Evolutionary conservation across 2,329 filamentous ascomycete genomes (phyloP).

Genomic region (Ophiostoma sp.): DNA sequence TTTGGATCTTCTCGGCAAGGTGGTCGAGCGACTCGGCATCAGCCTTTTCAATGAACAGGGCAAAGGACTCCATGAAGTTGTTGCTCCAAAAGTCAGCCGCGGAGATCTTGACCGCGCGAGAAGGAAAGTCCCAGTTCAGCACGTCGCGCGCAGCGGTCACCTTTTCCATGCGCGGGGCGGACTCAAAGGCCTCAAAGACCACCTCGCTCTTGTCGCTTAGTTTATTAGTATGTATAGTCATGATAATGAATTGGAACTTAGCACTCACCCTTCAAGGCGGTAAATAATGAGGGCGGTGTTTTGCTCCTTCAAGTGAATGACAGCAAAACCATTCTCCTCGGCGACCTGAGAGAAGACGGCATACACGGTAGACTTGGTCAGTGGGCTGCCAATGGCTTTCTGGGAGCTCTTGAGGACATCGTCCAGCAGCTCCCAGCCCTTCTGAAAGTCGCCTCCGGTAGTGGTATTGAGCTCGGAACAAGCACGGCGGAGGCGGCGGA

Average conservation of each 20-base stretch:
- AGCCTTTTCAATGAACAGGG: slow-evolving; percentile 52
- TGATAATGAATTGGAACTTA: too few species aligned
- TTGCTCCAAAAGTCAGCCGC: slow-evolving; percentile 30
- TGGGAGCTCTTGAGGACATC: neutral
- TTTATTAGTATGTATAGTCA: neutral
- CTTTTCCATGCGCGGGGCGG: slow-evolving; percentile 46
- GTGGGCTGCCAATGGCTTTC: neutral
- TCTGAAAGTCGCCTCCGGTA: neutral
- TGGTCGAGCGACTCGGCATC: slow-evolving; percentile 41
- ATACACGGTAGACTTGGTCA: neutral
- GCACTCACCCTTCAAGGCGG: slow-evolving; percentile 19
- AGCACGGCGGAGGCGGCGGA: slow-evolving; percentile 16
- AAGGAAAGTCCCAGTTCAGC: slow-evolving; percentile 57
- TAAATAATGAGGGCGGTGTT: slow-evolving; percentile 35
- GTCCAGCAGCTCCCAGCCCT: slow-evolving; percentile 16
- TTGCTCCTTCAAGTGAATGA: slow-evolving; percentile 27
- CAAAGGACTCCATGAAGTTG: slow-evolving; percentile 45
- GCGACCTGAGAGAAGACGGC: neutral
- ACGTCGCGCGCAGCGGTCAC: slow-evolving; percentile 49
- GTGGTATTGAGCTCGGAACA: slow-evolving; percentile 3
- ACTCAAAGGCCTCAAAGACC: slow-evolving; percentile 55
- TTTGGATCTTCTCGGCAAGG: slow-evolving; percentile 46
- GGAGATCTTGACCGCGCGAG: slow-evolving; percentile 45
- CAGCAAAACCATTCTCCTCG: slow-evolving; percentile 12
- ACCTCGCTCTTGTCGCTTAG: slow-evolving; percentile 18